Base-by-base conservation (phyloP, 2,329 filamentous ascomycete species). In the Xylaria polymorpha region DNA sequence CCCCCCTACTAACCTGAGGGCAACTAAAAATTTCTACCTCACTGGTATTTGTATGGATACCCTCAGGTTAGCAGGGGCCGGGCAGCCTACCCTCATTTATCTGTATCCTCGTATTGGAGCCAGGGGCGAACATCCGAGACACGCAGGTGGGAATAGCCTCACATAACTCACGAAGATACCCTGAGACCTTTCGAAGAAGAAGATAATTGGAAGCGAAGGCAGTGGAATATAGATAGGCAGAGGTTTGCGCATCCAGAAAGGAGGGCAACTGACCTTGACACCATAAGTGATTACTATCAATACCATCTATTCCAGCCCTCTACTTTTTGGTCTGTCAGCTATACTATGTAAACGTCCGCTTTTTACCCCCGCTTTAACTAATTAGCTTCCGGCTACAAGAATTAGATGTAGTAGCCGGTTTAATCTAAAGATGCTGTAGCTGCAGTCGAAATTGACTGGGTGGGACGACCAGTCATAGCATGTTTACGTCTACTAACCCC, bases 161-260 rank as follows among this genome's bases (percentile, higher is more conserved):
- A 18, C 20, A 32, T 43, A 57, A 41, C 53, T 56, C 35, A 22
- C 32, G n/a, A 41, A 41, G 22, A 56, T 22, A 14, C 53, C 18
- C 20, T 25, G 55, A 43, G 35, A 43, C 8, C 12, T 7, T 41
- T 25, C 8, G 35, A 57, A 57, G 37, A 57, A 57, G 37, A 57
- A 41, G 55, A 57, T 4, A 57, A 41, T 43, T 57, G 20, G 20
- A 57, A 41, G 37, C 12, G 55, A 57, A 57, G n/a, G 37, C 37
- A 41, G 55, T 57, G 37, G 10, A 57, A 57, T 57, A 25, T 57
- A 57, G 37, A 57, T 41, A 57, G 37, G 43, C 55, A 55, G 5
- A 55, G 29, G 46, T 8, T 46, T 46, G 43, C 43, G 4, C 18
- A 46, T 46, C 43, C n/a, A 46, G n/a, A 10, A 46, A 46, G 43